Base-by-base conservation (phyloP, 2,329 filamentous ascomycete genomes). In the Aspergillus udagawae region DNA sequence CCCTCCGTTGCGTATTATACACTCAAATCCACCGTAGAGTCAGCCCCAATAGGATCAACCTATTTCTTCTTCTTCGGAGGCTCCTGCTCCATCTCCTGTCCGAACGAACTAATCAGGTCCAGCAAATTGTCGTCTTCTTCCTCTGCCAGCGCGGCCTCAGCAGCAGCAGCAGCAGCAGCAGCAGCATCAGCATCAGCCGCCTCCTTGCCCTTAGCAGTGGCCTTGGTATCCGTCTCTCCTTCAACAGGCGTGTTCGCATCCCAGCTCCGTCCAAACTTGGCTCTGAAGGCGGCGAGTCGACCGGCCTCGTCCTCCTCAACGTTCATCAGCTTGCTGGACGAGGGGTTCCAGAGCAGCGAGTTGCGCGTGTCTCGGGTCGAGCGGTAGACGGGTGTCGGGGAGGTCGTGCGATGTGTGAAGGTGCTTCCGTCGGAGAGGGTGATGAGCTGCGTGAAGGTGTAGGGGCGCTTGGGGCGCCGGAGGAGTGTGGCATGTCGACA, bases 221-320 rank as follows among this genome's bases (percentile, higher is more conserved):
- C 61, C 8, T 52, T 59, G 21, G 52, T 58, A 29, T 52, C 56
- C 45, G 71, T 70, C 53, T 73, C 70, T 10, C 65, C 71, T 28
- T 68, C 73, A 41, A 63, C 63, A 21, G 65, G 64, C 32, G 67
- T 67, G 56, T 71, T 76, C 25, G 84, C 80, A 77, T 99, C 94
- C 82, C 90, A 99, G 10, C 86, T 86, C 58, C 88, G 81, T 27
- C 94, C 94, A 79, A 92, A 99, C 56, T 89, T 84, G 60, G 83
- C 83, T 68, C 94, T 83, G 80, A 99, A 99, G 55, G 90, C 89
- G 53, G 88, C 89, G 69, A 99, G 78, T 70, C 89, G 86, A 20
- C 94, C 94, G 3, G 94, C 93, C 82, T 97, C 94, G 74, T 99
- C 94, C 62, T 95, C 86, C 78, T 99, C 94, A 57, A 97, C 83